Percentiles rank a stretch among this genome's conserved stretches.
phyloP scores from a whole-genome alignment of 2,329 filamentous ascomycete genomes.

The Lizonia empirigonia region DNA sequence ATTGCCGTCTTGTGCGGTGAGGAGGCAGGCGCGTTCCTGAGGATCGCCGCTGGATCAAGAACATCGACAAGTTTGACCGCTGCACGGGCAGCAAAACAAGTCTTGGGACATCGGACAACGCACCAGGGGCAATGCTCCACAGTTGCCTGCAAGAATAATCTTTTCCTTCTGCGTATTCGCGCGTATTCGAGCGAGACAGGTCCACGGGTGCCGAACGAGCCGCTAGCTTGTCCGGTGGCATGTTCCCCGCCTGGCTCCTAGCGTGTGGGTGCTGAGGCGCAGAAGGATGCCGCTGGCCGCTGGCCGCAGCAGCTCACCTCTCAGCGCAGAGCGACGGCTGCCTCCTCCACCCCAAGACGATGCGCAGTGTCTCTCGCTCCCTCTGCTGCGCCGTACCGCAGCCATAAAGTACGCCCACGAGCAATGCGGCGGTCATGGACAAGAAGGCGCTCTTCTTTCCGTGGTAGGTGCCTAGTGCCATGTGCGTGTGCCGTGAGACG shows the following conservation, averaged over 20 bases:
- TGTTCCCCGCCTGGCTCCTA: slow-evolving; percentile 19
- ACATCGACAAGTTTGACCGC: slow-evolving; percentile 3
- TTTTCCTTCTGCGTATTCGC: slow-evolving; percentile 6
- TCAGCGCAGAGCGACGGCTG: slow-evolving; percentile 7
- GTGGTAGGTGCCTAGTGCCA: slow-evolving; percentile 30
- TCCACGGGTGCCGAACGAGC: slow-evolving; percentile 12
- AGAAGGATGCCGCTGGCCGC: slow-evolving; percentile 13
- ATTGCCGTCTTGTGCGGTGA: slow-evolving; percentile 9
- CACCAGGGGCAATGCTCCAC: not conserved
- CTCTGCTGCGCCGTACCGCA: slow-evolving; percentile 31
- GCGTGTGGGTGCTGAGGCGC: slow-evolving; percentile 19
- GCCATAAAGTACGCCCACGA: slow-evolving; percentile 25
- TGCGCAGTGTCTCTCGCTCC: slow-evolving; percentile 18
- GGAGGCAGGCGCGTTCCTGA: slow-evolving; percentile 16
- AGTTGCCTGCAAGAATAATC: not conserved
- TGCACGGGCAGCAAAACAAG: not conserved
- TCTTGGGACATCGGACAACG: not conserved
- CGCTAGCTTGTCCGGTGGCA: slow-evolving; percentile 1
- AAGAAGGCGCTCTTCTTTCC: slow-evolving; percentile 45
- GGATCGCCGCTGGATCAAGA: slow-evolving; percentile 7
- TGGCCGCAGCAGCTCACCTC: slow-evolving; percentile 13
- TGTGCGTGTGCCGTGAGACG: not conserved
- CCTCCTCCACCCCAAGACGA: slow-evolving; percentile 7
- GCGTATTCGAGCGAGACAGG: slow-evolving; percentile 8
- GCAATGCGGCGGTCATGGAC: slow-evolving; percentile 45